Evolutionary conservation across 2,329 filamentous ascomycete species (phyloP), one percentile per base, ranked within the genome.

Genomic region (Reticulascus tulasneorum): DNA sequence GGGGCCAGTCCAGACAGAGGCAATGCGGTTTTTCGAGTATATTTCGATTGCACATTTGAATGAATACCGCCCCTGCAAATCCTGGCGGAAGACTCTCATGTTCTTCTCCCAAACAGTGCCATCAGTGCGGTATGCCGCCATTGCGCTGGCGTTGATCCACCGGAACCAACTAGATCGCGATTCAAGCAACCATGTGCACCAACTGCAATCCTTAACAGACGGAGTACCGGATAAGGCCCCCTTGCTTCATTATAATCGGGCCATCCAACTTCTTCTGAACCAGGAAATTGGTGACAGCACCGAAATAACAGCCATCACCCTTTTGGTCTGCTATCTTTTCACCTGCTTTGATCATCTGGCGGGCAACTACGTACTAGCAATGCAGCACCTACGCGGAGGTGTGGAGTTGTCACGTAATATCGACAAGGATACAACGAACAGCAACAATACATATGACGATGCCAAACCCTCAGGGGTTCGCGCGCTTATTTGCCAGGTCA

Each of bases 311-410:
- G 52, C 50, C 23, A 39, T 60, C 35, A 60, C 58, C 5, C 53
- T 64, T 29, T 38, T 64, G 41, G 55, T 59, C 29, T 64, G 59
- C 45, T 63, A 63, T 47, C 57, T 64, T 21, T 61, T 64, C 45
- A 57, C 47, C 43, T 62, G 59, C 47, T 59, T 60, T 41, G 60
- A 63, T 38, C 47, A 60, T 33, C 52, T 63, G 23, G 50, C 50
- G 7, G 56, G 58, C 21, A 54, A 59, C 43, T 33, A 59, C 35
- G 44, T 52, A 32, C 57, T 61, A 47, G 57, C 58, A 44, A 33
- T 56, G 17, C 56, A 52, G 36, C 60, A 64, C 37, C 42, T 64
- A n/a, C 53, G 51, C 21, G 51, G 52, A 37, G 60, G 59, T 24
- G 52, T 60, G 20, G 51, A 52, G 32, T 54, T 63, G 23, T 50